Evolutionary conservation across 805 yeast genomes (phyloP).

Genomic region (Myxozyma lipomycoides): DNA sequence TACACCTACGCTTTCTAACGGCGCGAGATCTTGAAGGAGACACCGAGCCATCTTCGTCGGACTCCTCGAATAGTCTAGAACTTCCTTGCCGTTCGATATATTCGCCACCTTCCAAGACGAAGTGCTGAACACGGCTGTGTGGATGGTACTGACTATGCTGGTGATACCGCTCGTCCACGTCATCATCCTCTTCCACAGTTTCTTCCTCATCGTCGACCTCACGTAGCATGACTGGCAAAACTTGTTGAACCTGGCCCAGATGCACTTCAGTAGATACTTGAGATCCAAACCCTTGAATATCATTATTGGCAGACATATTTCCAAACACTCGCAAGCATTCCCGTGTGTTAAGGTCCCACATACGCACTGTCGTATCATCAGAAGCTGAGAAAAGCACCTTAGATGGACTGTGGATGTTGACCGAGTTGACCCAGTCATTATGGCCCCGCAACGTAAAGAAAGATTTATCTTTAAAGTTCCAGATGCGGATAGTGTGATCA

Average conservation of each 20-base stretch:
- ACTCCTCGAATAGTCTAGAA: constrained; percentile 5
- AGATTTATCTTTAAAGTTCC: constrained; percentile 93
- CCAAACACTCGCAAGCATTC: constrained; percentile 68
- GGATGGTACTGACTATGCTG: constrained; percentile 15
- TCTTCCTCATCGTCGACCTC: constrained; percentile 33
- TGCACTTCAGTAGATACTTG: constrained; percentile 41
- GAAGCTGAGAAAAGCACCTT: constrained; percentile 79
- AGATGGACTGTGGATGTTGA: constrained; percentile 75
- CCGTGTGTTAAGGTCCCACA: constrained; percentile 89
- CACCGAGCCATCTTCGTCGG: constrained; percentile 23
- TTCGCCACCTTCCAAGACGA: constrained; percentile 18
- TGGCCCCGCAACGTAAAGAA: constrained; percentile 94
- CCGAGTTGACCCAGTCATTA: constrained; percentile 86
- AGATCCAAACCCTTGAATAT: constrained; percentile 41
- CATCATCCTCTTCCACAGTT: constrained; percentile 9
- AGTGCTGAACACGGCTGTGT: constrained; percentile 4
- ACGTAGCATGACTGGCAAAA: constrained; percentile 71
- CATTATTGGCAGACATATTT: constrained; percentile 2
- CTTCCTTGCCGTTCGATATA: constrained; percentile 21
- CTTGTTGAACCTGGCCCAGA: constrained; percentile 90
- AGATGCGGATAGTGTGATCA: constrained; percentile 85
- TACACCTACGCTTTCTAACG: constrained; percentile 3
- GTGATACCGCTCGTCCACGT: constrained; percentile 12
- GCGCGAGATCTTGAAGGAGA: constrained; percentile 19
- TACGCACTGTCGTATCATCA: constrained; percentile 85